Base-by-base conservation (phyloP, 495 filamentous ascomycete genomes). In the Podospora appendiculata region DNA sequence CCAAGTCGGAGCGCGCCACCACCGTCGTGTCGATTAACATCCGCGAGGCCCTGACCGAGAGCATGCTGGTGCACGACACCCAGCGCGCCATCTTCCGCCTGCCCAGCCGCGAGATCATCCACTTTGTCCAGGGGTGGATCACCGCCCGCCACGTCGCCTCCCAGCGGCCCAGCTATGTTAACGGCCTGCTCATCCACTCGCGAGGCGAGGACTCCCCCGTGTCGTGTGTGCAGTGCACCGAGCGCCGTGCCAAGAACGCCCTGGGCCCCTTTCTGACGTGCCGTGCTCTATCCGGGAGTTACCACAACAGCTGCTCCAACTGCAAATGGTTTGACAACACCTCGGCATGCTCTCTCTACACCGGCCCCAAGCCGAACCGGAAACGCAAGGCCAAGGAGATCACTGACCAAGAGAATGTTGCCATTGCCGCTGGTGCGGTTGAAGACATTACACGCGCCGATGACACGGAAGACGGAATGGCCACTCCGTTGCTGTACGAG, bases 321-420 rank as follows among this genome's bases (percentile, higher is more conserved):
- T 68, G 65, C 60, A 68, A 68, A 55, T 68, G 65, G 65, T 68
- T 68, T 38, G 65, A 68, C 55, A 66, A 66, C 46, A 66, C 65
- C 0, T 58, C 60, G 6, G 47, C 40, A 8, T 68, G 65, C 50
- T 68, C 65, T 17, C 48, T 68, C 25, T 68, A 66, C 43, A 68
- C 60, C 12, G 65, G 65, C 1, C 63, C 65, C 9, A 64, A 61
- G 50, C 65, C 65, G 8, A 68, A 66, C 52, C 47, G 65, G 48
- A 68, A 68, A 35, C 53, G 65, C 17, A 68, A 68, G 58, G 58
- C 59, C 39, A 68, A 64, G 51, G 62, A 57, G 25, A 25, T 25
- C 25, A 25, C 25, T 2, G 25, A 25, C 25, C 25, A 25, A 5
- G 25, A 25, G 5, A 25, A 25, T 5, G 5, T 5, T 25, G 25